phyloP scores from a whole-genome alignment of 2,329 filamentous ascomycete genomes.

The Fusarium scirpi region DNA sequence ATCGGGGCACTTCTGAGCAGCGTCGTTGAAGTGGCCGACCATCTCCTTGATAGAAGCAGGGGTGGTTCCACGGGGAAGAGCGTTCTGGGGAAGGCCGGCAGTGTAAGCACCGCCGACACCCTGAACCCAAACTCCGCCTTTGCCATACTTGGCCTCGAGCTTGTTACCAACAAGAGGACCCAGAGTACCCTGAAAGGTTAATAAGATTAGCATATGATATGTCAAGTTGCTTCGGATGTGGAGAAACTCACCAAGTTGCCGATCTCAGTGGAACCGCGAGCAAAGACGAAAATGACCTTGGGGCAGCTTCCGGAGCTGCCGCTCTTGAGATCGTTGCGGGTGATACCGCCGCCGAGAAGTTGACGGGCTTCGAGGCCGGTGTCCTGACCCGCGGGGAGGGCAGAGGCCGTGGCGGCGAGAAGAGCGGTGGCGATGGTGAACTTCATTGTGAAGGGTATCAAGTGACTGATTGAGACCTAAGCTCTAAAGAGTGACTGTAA shows the following conservation, averaged over 20 bases:
- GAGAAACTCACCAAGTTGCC: conserved; percentile 53
- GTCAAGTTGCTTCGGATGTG: background rate
- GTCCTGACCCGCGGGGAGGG: conserved; percentile 24
- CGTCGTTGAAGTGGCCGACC: conserved; percentile 54
- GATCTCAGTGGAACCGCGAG: conserved; percentile 54
- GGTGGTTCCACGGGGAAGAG: conserved; percentile 54
- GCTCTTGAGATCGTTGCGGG: conserved; percentile 47
- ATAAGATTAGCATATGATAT: conserved; percentile 3
- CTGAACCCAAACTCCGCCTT: conserved; percentile 55
- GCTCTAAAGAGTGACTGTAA: conserved; percentile 4
- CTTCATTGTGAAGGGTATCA: conserved; percentile 28
- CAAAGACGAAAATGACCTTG: conserved; percentile 55
- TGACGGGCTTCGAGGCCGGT: conserved; percentile 36
- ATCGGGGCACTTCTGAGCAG: conserved; percentile 58
- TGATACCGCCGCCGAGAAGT: conserved; percentile 13
- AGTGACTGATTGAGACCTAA: background rate
- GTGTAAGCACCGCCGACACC: conserved; percentile 58
- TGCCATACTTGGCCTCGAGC: conserved; percentile 47
- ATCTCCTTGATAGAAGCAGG: conserved; percentile 56
- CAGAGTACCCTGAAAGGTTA: conserved; percentile 43
- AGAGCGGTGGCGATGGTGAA: conserved; percentile 31
- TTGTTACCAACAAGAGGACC: conserved; percentile 49
- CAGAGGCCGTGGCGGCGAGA: conserved; percentile 33
- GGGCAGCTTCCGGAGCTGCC: conserved; percentile 51
- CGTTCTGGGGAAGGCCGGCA: conserved; percentile 53